phyloP scores from a whole-genome alignment of 2,329 filamentous ascomycete species.

The Dothideomycetes sp. region DNA sequence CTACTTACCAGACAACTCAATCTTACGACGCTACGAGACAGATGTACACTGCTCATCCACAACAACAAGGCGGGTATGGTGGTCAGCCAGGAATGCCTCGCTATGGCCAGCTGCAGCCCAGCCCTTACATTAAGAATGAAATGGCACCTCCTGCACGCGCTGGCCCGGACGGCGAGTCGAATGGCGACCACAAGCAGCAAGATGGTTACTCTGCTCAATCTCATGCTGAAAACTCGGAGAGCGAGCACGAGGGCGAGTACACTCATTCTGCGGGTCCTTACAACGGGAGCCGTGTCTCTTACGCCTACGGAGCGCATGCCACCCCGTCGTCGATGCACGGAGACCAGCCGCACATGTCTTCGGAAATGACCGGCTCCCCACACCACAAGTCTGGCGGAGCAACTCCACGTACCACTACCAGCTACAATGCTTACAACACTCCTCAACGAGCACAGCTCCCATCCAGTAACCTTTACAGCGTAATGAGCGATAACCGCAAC shows the following conservation, averaged over 20 bases:
- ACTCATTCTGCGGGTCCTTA: slow-evolving; percentile 68
- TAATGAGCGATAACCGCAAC: slow-evolving; percentile 69
- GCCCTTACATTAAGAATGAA: slow-evolving; percentile 67
- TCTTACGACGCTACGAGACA: slow-evolving; percentile 66
- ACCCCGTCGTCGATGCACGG: slow-evolving; percentile 46
- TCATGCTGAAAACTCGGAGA: slow-evolving; percentile 17
- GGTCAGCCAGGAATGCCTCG: slow-evolving; percentile 57
- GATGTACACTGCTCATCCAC: slow-evolving; percentile 62
- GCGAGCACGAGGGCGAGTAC: slow-evolving; percentile 57
- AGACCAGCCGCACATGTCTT: slow-evolving; percentile 66
- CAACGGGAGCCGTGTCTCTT: slow-evolving; percentile 59
- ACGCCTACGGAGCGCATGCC: slow-evolving; percentile 49
- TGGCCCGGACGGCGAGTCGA: slow-evolving; percentile 49
- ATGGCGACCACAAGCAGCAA: slow-evolving; percentile 52
- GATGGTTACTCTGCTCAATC: slow-evolving; percentile 44
- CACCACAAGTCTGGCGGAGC: slow-evolving; percentile 76
- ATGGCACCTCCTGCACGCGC: slow-evolving; percentile 72
- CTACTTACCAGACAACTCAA: slow-evolving; percentile 60
- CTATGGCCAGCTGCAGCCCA: slow-evolving; percentile 46
- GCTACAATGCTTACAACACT: slow-evolving; percentile 65
- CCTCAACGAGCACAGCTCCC: slow-evolving; percentile 60
- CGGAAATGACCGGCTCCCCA: slow-evolving; percentile 75
- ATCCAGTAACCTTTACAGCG: slow-evolving; percentile 76
- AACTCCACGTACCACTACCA: slow-evolving; percentile 68
- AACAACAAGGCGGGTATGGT: slow-evolving; percentile 54